Conservation (phyloP, 306 rosid genomes). For the Prosopis cineraria region DNA sequence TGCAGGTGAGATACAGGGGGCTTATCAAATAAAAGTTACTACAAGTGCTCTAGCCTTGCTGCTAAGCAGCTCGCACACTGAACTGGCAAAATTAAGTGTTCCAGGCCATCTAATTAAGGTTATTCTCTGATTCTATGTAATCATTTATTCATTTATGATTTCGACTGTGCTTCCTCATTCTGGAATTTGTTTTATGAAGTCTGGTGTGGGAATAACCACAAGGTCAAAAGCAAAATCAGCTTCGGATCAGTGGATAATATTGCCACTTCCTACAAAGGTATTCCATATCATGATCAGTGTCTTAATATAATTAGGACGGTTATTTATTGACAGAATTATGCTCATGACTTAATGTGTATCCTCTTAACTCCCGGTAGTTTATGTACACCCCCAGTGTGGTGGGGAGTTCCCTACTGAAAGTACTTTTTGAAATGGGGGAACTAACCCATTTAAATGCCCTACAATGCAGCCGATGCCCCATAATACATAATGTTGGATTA, state of each 20-base stretch:
- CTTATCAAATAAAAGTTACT: conserved; percentile 91
- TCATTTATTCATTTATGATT: conserved; percentile 16
- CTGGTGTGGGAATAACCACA: conserved; percentile 75
- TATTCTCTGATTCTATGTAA: conserved; percentile 1
- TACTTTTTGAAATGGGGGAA: not conserved
- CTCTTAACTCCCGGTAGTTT: not conserved
- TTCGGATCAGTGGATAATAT: conserved; percentile 87
- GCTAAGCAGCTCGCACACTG: conserved; percentile 65
- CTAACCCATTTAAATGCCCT: not conserved
- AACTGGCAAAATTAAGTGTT: conserved; percentile 63
- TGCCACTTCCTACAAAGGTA: conserved; percentile 91
- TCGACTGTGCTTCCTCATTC: conserved; percentile 32
- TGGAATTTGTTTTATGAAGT: conserved; percentile 46
- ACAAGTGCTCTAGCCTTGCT: conserved; percentile 87
- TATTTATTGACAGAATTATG: not conserved
- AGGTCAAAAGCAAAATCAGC: conserved; percentile 86
- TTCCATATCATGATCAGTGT: not conserved
- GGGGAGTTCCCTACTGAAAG: not conserved
- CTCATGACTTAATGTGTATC: not conserved
- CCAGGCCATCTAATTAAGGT: conserved; percentile 81
- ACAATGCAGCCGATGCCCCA: not conserved
- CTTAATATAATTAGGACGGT: not conserved
- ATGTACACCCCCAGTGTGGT: not conserved
- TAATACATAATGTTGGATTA: not conserved
- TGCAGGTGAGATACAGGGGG: conserved; percentile 92